phyloP scores from a whole-genome alignment of 2,329 filamentous ascomycete species.

The Colletotrichum liriopes region DNA sequence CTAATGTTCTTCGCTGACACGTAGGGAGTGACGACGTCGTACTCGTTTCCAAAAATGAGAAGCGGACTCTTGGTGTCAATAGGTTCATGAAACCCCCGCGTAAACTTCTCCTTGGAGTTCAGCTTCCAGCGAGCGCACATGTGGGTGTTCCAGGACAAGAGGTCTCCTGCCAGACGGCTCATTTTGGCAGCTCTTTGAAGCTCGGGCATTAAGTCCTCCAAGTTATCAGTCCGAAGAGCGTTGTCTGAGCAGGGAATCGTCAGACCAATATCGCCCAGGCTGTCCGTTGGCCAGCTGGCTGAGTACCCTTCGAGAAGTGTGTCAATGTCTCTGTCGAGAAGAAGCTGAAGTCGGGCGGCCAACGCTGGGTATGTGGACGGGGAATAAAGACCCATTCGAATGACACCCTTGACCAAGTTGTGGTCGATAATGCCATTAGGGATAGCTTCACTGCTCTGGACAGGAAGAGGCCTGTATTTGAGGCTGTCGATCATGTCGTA shows the following conservation, averaged over 20 bases:
- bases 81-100: conserved; percentile 28
- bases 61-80: conserved; percentile 14
- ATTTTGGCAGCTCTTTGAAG: conserved; percentile 5
- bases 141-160: conserved; percentile 1
- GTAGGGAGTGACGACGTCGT: conserved; percentile 13
- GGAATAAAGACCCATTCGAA: conserved; percentile 45
- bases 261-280: background rate
- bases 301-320: background rate
- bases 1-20: conserved; percentile 16
- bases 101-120: conserved; percentile 19
- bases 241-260: conserved; percentile 46
- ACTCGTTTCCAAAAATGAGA: conserved; percentile 12
- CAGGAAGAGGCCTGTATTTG: conserved; percentile 48
- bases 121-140: conserved; percentile 29
- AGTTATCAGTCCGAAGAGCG: background rate
- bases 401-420: conserved; percentile 43
- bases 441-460: conserved; percentile 8
- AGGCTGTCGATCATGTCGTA: conserved; percentile 49
- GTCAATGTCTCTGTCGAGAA: conserved; percentile 38
- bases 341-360: conserved; percentile 35
- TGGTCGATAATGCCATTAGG: conserved; percentile 48
- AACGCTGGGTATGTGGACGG: conserved; percentile 44
- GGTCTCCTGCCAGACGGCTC: conserved; percentile 17
- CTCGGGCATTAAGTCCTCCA: conserved; percentile 22
- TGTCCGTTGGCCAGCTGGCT: background rate